Percentiles rank a stretch among this genome's conserved stretches.
phyloP scores from a whole-genome alignment of 2,329 filamentous ascomycete species.

The Colletotrichum melonis region DNA sequence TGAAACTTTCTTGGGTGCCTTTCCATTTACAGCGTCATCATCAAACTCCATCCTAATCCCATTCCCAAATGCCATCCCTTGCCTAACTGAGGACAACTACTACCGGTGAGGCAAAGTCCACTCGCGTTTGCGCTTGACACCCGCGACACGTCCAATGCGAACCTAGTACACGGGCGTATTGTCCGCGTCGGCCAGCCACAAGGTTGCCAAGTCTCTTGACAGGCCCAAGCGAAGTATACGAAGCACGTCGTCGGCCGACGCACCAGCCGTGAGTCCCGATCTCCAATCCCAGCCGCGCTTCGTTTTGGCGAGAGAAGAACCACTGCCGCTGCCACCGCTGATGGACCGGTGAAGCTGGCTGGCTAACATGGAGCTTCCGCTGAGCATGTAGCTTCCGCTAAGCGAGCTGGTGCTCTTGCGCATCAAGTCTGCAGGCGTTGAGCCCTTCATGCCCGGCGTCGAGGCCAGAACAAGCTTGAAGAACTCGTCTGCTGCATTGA shows the following conservation, averaged over 20 bases:
- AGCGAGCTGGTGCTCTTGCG: constrained; percentile 62
- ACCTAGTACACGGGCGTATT: constrained; percentile 56
- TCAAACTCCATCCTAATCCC: neutral
- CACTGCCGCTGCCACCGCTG: constrained; percentile 60
- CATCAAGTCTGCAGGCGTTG: constrained; percentile 74
- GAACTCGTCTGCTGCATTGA: constrained; percentile 80
- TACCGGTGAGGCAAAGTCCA: neutral
- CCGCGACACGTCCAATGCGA: constrained; percentile 29
- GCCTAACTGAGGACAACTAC: neutral
- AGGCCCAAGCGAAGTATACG: constrained; percentile 77
- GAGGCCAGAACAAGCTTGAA: constrained; percentile 81
- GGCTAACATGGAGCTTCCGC: constrained; percentile 78
- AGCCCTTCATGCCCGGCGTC: constrained; percentile 70
- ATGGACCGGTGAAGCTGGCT: constrained; percentile 71
- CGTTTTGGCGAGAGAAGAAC: constrained; percentile 45
- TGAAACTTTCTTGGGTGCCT: constrained; percentile 5
- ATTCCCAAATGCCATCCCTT: neutral
- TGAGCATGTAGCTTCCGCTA: constrained; percentile 72
- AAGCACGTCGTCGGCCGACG: constrained; percentile 77
- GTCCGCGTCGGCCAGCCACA: constrained; percentile 77
- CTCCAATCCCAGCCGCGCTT: constrained; percentile 83
- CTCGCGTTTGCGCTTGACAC: constrained; percentile 28
- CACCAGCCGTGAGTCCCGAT: constrained; percentile 75
- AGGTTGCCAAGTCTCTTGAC: constrained; percentile 77
- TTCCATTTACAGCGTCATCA: constrained; percentile 16